Evolutionary conservation across 805 yeast species (phyloP).

Genomic region (Candida koratica): DNA sequence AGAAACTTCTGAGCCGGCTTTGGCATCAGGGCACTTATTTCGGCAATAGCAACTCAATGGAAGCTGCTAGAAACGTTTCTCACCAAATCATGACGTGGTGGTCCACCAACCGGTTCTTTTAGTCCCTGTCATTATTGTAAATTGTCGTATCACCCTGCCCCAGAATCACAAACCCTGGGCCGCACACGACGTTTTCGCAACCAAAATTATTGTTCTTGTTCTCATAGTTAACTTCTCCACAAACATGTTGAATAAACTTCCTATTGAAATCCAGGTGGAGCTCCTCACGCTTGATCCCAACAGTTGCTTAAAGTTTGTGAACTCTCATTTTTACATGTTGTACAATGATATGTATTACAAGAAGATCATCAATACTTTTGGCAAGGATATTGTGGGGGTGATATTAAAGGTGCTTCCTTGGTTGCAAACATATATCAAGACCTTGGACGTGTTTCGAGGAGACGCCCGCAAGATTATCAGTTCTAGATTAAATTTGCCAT

Average conservation of each 20-base stretch:
- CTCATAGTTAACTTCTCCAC: too few relatives aligned
- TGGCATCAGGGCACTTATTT: too few relatives aligned
- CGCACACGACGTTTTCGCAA: background rate
- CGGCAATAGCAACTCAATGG: too few relatives aligned
- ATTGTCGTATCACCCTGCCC: background rate
- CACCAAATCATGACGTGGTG: too few relatives aligned
- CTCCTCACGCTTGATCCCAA: slow-evolving; percentile 31
- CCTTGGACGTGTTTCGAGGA: slow-evolving; percentile 35
- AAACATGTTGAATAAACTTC: slow-evolving; percentile 25
- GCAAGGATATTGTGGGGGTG: slow-evolving; percentile 31
- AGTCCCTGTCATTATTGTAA: too few relatives aligned
- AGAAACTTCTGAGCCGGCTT: too few relatives aligned
- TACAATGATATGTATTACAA: slow-evolving; percentile 48
- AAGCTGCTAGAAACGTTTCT: too few relatives aligned
- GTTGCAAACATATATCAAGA: slow-evolving; percentile 33
- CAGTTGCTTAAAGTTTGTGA: slow-evolving; percentile 31
- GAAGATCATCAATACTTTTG: slow-evolving; percentile 33
- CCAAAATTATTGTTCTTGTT: too few relatives aligned
- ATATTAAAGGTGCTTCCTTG: slow-evolving; percentile 36
- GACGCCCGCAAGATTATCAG: slow-evolving; percentile 25
- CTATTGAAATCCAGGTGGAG: slow-evolving; percentile 41
- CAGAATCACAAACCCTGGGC: background rate
- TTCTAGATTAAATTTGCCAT: slow-evolving; percentile 24
- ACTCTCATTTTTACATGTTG: slow-evolving; percentile 43
- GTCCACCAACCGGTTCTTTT: too few relatives aligned